Percentiles rank a stretch among this genome's conserved stretches.
These are phyloP conservation scores for Dendrostoma leiphaemia DNA, from an alignment of 2,329 filamentous ascomycete genomes.

Conservation along the genomic window DNA sequence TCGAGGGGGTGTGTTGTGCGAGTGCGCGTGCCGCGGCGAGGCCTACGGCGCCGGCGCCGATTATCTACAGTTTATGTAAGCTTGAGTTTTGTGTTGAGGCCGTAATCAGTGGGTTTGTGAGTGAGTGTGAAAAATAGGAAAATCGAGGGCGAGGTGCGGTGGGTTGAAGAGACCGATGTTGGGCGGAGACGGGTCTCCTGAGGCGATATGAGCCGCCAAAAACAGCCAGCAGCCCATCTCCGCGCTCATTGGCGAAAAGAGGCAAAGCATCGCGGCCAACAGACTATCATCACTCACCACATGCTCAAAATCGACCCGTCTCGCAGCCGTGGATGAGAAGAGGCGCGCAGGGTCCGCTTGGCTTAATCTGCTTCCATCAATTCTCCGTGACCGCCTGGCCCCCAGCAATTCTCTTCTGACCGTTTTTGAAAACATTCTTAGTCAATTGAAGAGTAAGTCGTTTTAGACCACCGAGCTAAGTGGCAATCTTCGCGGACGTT, in stretches of 20 bases:
- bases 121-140: not conserved
- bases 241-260: not conserved
- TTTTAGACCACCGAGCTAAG: too few relatives aligned
- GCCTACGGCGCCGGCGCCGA: constrained; percentile 68
- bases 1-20: constrained; percentile 56
- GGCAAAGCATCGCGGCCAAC: not conserved
- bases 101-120: too few relatives aligned
- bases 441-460: not conserved
- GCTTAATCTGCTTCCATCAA: not conserved
- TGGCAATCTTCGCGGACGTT: not conserved
- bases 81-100: not conserved
- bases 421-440: constrained; percentile 14
- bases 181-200: constrained; percentile 2
- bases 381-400: not conserved
- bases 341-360: not conserved
- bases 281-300: constrained; percentile 32
- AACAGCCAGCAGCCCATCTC: not conserved
- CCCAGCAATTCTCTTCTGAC: not conserved
- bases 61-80: constrained; percentile 37
- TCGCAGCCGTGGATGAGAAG: constrained; percentile 36
- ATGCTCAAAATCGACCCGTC: constrained; percentile 43
- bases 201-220: not conserved
- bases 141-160: too few relatives aligned
- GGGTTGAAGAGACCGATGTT: constrained; percentile 1
- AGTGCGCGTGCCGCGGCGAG: constrained; percentile 76